Evolutionary conservation across 345 rosid genomes (phyloP).

Genomic region (Gossypium bickii): DNA sequence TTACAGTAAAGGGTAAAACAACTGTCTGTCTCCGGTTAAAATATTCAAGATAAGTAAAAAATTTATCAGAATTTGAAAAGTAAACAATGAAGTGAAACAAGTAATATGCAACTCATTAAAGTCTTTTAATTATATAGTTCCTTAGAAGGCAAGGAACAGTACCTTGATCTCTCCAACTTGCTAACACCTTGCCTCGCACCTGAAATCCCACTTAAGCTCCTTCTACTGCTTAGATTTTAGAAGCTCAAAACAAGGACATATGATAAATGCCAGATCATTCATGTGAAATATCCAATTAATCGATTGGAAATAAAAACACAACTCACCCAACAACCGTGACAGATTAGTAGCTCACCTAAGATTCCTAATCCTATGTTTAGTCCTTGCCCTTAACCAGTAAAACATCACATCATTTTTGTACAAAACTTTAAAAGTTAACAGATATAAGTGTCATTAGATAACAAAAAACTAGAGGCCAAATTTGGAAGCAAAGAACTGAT

Average conservation of each 20-base stretch:
- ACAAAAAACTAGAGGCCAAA: not conserved
- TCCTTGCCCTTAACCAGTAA: not conserved
- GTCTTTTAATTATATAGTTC: not conserved
- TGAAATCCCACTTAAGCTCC: not conserved
- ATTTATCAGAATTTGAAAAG: not conserved
- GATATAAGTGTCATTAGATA: not conserved
- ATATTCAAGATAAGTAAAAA: not conserved
- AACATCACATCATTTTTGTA: not conserved
- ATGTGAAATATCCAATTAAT: not conserved
- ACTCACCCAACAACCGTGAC: not conserved
- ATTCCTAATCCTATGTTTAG: not conserved
- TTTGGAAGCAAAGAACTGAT: not conserved
- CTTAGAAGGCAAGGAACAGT: not conserved
- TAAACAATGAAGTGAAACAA: not conserved
- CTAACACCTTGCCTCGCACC: not conserved
- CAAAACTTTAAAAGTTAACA: not conserved
- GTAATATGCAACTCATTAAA: not conserved
- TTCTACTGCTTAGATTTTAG: not conserved
- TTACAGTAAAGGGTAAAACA: not conserved
- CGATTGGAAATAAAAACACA: not conserved
- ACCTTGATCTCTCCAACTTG: constrained; percentile 15
- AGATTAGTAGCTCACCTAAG: not conserved
- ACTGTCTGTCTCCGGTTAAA: not conserved
- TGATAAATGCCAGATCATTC: constrained; percentile 7
- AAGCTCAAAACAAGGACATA: constrained; percentile 2